Conservation (phyloP, 108 stramenopile species). For the Cyclotella baltica region DNA sequence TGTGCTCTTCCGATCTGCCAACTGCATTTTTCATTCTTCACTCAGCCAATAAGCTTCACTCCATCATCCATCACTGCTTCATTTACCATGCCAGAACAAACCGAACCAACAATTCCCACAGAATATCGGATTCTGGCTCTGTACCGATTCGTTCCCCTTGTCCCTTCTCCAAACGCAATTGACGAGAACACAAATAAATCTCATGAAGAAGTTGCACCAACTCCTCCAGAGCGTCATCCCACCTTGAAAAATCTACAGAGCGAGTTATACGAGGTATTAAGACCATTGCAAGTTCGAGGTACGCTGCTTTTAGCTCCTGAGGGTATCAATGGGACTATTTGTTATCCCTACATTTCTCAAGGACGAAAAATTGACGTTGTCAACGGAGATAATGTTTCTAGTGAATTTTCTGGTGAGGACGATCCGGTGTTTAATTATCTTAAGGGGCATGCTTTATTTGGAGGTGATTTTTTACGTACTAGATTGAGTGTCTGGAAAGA, state of each 20-base stretch:
- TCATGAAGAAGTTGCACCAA: no score
- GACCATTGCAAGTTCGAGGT: slow-evolving; percentile 54
- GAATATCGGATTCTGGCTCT: slow-evolving; percentile 48
- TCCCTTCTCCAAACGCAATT: background rate
- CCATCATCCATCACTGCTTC: no score
- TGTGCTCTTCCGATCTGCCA: background rate
- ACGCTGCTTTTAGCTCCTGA: slow-evolving; percentile 74
- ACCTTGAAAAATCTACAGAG: slow-evolving; percentile 8
- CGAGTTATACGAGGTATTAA: slow-evolving; percentile 23
- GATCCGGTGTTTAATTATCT: slow-evolving; percentile 46
- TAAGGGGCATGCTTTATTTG: slow-evolving; percentile 31
- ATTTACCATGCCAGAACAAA: background rate
- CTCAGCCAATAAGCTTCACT: no score
- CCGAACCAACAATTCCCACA: background rate
- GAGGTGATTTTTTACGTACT: slow-evolving; percentile 30
- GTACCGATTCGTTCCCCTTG: slow-evolving; percentile 61
- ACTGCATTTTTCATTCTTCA: no score
- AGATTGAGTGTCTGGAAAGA: slow-evolving; percentile 42
- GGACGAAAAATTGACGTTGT: no score
- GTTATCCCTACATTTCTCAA: slow-evolving; percentile 56
- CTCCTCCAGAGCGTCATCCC: slow-evolving; percentile 39
- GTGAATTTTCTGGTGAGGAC: slow-evolving; percentile 30
- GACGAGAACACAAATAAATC: background rate
- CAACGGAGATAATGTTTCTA: background rate
- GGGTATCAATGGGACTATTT: slow-evolving; percentile 90